Percentiles rank a stretch among this genome's conserved stretches.
Conservation (phyloP, 305 asterid species). For the Caryopteris hybrid region DNA sequence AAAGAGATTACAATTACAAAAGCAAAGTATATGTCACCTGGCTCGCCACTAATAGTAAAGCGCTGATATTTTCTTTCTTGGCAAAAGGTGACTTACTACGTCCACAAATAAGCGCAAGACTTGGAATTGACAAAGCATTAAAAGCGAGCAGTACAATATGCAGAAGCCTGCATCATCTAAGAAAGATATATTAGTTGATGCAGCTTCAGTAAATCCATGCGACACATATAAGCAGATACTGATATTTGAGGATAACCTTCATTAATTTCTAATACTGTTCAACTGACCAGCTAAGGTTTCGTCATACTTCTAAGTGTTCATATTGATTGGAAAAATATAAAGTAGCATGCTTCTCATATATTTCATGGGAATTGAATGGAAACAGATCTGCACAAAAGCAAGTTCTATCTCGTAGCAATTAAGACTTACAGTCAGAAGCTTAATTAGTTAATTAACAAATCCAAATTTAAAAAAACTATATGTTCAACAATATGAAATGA, state of each 20-base stretch:
- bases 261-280: not conserved
- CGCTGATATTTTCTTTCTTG: conserved; percentile 61
- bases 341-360: not conserved
- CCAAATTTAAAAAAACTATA: too few relatives aligned
- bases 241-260: not conserved
- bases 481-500: not conserved
- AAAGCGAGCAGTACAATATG: conserved; percentile 58
- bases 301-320: not conserved
- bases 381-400: not conserved
- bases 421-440: not conserved
- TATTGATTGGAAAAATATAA: not conserved
- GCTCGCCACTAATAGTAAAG: conserved; percentile 81
- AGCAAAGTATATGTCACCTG: conserved; percentile 52
- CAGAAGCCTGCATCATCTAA: conserved; percentile 54
- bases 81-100: conserved; percentile 59
- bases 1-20: not conserved
- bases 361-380: not conserved
- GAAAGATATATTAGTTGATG: conserved; percentile 22
- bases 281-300: not conserved
- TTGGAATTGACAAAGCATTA: conserved; percentile 47
- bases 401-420: not conserved
- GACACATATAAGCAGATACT: not conserved
- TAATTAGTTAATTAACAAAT: too few relatives aligned
- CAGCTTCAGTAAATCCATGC: not conserved
- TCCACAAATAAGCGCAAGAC: conserved; percentile 49